Percentiles rank a stretch among this genome's conserved stretches.
phyloP scores from a whole-genome alignment of 805 yeast genomes.

The Blastobotrys terrestris region DNA sequence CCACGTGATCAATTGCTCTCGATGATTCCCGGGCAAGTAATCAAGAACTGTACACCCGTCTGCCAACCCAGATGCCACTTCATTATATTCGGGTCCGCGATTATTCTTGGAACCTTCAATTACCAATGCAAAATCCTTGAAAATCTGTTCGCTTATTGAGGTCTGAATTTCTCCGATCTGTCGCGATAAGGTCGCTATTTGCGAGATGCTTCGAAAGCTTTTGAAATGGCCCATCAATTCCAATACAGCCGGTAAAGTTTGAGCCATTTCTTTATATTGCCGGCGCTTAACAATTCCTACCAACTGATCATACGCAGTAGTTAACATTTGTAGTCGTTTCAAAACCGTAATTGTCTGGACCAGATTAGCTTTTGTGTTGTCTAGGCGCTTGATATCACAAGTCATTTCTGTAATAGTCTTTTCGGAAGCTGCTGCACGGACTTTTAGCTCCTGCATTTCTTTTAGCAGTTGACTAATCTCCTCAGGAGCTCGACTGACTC shows the following conservation, averaged over 20 bases:
- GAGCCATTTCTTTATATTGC: constrained; percentile 49
- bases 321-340: constrained; percentile 80
- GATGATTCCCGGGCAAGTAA: constrained; percentile 41
- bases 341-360: constrained; percentile 80
- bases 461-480: constrained; percentile 33
- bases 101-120: constrained; percentile 22
- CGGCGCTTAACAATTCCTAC: constrained; percentile 40
- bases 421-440: constrained; percentile 51
- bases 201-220: constrained; percentile 77
- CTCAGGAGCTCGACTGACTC: constrained; percentile 26
- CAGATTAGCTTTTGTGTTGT: constrained; percentile 75
- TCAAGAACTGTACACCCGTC: constrained; percentile 75
- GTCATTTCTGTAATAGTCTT: constrained; percentile 63
- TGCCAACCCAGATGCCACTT: constrained; percentile 25
- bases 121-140: constrained; percentile 53
- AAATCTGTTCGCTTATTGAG: constrained; percentile 60
- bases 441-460: constrained; percentile 43
- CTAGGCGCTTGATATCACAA: constrained; percentile 67
- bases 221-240: constrained; percentile 69
- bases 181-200: constrained; percentile 60
- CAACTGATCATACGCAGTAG: constrained; percentile 64
- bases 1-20: constrained; percentile 62
- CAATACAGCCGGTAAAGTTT: constrained; percentile 60
- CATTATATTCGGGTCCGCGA: constrained; percentile 28
- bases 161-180: constrained; percentile 54